A percentile compares a stretch with the other conserved stretches of the same genome.
phyloP scores from a whole-genome alignment of 805 yeast species.

The Barnettozyma salicaria region DNA sequence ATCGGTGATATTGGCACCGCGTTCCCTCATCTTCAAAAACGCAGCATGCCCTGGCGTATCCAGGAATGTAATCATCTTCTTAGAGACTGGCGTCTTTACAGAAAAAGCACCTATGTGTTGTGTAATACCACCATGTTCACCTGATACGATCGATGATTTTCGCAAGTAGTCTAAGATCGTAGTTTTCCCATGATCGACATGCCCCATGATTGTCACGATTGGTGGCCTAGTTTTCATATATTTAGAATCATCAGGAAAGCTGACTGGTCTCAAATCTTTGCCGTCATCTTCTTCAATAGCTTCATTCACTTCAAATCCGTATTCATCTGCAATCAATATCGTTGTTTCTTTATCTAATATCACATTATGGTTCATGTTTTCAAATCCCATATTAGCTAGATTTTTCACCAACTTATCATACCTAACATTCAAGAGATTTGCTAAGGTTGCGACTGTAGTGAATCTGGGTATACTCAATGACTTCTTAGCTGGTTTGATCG shows the following conservation, averaged over 20 bases:
- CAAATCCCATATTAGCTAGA: conserved; percentile 67
- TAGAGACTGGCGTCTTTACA: conserved; percentile 68
- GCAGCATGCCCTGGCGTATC: conserved; percentile 99
- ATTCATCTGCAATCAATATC: conserved; percentile 81
- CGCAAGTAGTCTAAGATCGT: conserved; percentile 84
- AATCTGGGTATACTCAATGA: conserved; percentile 58
- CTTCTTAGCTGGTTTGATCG: conserved; percentile 7
- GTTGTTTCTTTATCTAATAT: conserved; percentile 86
- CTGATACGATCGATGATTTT: conserved; percentile 73
- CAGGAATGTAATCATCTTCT: conserved; percentile 75
- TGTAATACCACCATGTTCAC: conserved; percentile 94
- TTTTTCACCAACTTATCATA: conserved; percentile 52
- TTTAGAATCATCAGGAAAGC: conserved; percentile 36
- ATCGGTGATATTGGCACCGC: conserved; percentile 94
- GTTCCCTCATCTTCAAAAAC: conserved; percentile 88
- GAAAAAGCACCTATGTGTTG: conserved; percentile 98
- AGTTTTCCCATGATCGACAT: conserved; percentile 97
- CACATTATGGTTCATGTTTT: conserved; percentile 59
- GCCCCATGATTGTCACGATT: conserved; percentile 97
- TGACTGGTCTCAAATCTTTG: conserved; percentile 51
- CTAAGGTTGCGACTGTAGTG: conserved; percentile 71
- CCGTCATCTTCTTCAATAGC: conserved; percentile 20
- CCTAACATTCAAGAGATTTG: conserved; percentile 63
- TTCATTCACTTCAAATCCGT: conserved; percentile 55
- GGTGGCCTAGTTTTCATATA: conserved; percentile 72